These are phyloP conservation scores for Pigoraptor vietnamica DNA, from an alignment of 78 protist genomes.

Conservation along the genomic window DNA sequence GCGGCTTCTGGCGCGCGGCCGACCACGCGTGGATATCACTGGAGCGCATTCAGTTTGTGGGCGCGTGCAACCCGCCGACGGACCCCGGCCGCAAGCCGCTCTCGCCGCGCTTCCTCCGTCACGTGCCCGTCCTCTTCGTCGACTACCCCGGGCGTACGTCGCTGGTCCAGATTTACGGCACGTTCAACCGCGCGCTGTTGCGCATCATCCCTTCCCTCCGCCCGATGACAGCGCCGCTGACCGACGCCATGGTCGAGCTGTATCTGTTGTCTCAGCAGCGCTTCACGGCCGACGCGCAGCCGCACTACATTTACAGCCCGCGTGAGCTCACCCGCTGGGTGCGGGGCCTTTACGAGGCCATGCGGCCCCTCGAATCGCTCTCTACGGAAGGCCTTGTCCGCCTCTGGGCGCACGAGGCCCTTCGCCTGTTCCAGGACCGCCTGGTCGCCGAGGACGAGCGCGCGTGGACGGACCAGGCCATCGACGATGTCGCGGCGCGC, in stretches of 20 bases:
- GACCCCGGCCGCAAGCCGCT: constrained; percentile 69
- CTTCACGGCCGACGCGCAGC: constrained; percentile 43
- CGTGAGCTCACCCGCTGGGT: constrained; percentile 70
- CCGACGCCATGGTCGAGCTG: constrained; percentile 93
- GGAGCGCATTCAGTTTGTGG: constrained; percentile 34
- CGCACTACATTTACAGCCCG: constrained; percentile 81
- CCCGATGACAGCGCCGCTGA: constrained; percentile 57
- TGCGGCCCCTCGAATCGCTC: constrained; percentile 14
- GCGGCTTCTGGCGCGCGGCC: constrained; percentile 80
- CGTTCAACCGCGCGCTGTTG: constrained; percentile 88
- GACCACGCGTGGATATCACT: background rate
- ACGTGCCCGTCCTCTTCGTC: constrained; percentile 70
- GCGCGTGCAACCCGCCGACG: constrained; percentile 83
- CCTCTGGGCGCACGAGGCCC: constrained; percentile 38
- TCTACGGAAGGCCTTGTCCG: background rate
- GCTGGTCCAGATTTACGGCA: constrained; percentile 92
- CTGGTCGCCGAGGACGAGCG: constrained; percentile 37
- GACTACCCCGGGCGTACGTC: constrained; percentile 93
- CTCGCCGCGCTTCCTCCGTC: constrained; percentile 55
- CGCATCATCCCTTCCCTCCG: constrained; percentile 56
- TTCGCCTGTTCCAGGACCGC: constrained; percentile 26
- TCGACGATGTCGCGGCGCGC: constrained; percentile 65
- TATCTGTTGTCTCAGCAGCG: constrained; percentile 70
- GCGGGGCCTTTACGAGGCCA: constrained; percentile 60
- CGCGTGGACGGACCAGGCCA: constrained; percentile 49